Base-by-base conservation (phyloP, 176 grass and related monocot genomes). In the Musa schizocarpa region DNA sequence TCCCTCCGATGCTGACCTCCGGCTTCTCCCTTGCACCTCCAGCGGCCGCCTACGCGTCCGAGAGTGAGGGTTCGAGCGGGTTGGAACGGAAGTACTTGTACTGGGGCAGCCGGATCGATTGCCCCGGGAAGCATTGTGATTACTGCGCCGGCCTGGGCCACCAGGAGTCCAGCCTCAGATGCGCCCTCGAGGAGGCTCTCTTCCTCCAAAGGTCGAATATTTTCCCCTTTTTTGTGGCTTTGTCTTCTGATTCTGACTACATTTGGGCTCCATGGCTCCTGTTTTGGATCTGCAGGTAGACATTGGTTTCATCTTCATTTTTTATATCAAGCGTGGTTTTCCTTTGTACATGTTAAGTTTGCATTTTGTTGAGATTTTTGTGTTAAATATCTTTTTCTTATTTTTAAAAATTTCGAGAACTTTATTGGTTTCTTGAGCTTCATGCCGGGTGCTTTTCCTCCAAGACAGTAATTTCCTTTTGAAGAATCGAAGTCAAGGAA, bases 121-220 rank as follows among this genome's bases (percentile, higher is more conserved):
- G 88, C 85, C 91, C 91, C 1, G 95, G 95, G 0, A 99, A 94
- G 81, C 86, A 90, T 53, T 99, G 90, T 76, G 81, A 79, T 55
- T 83, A 80, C 53, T 94, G 91, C 82, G 88, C 95, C 13, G 90
- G 90, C 0, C 82, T 99, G n/a, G 91, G 86, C 9, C 90, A 92
- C 82, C 90, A 94, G 82, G 90, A 99, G 78, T 92, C 95, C 58
- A 94, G 88, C 86, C 84, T 99, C 55, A 80, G 90, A 65, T 99
- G 95, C 79, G 95, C 95, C 68, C 95, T 94, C 53, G 95, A 99
- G 87, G 95, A 94, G 80, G 95, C 95, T 48, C 83, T 99, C 51
- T 93, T 89, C 80, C 95, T 99, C 22, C 81, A 87, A 54, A 92
- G 95, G 90, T 94, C 66, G 6, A 52, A 50, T 72, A 8, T 72